Evolutionary conservation across 805 yeast species (phyloP), one percentile per base, ranked within the genome.

Genomic region (Wickerhamiella qilinensis): DNA sequence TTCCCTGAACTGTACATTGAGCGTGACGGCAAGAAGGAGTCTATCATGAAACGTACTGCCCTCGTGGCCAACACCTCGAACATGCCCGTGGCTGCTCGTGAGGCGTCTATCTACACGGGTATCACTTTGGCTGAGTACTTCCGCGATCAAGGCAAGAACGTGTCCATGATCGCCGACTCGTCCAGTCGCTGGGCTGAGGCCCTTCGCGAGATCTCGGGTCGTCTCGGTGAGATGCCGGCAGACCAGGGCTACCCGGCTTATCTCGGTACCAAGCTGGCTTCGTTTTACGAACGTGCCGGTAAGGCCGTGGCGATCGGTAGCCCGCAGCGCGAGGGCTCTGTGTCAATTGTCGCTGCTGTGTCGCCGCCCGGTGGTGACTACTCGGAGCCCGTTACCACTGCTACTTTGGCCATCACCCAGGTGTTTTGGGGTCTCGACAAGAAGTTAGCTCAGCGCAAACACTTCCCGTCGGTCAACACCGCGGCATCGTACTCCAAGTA

Each of bases 291-390:
- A 69, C 84, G 99, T 69, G 99, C 99, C 35, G 99, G 99, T 67
- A 84, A 80, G 60, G 93, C 94, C 33, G 69, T 77, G 53, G 88
- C 94, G 2, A 70, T 91, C 43, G 99, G 99, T 56, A 83, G 93
- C 43, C 99, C 99, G 46, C 81, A 82, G 52, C 85, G 99, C 69
- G 57, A 73, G 49, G 99, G 98, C 45, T 88, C 98, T 22, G 99
- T 91, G 46, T 91, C 98, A n/a, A 91, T 91, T 63, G 91, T 91
- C 55, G 99, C 98, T 43, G 99, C 99, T 51, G 99, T 91, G 30
- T 91, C 97, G 3, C 99, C 99, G 50, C 97, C 98, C 40, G 99
- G 99, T 76, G 99, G 99, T 77, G 99, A 91, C 70, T 88, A 91
- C 77, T 88, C 97, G 20, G 99, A 91, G 67, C 99, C 99, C 33